A percentile compares a stretch with the other conserved stretches of the same genome.
Conservation (phyloP, 768 basidiomycete species). For the Strobilomyces dryophilus region DNA sequence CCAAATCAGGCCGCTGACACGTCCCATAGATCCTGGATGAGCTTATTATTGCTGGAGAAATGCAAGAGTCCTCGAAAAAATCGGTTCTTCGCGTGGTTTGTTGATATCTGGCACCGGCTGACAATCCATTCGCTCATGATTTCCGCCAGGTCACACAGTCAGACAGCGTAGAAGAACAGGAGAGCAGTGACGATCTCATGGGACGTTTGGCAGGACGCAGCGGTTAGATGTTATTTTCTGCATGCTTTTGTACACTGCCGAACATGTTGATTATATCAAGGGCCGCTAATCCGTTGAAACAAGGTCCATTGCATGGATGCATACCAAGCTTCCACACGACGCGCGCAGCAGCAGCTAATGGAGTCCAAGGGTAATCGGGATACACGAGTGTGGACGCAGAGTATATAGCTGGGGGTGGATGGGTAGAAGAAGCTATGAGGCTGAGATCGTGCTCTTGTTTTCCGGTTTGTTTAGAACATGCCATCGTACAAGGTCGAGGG, state of each 20-base stretch:
- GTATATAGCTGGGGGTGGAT: not conserved
- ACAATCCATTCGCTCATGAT: constrained; percentile 11
- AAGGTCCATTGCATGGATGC: not conserved
- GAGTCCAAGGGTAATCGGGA: not conserved
- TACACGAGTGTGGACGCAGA: not conserved
- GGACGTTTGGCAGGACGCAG: constrained; percentile 71
- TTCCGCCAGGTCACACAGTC: constrained; percentile 72
- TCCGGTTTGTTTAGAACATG: constrained; percentile 62
- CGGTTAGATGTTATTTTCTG: constrained; percentile 42
- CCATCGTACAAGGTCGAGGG: constrained; percentile 86
- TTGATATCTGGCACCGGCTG: not conserved
- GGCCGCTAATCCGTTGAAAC: constrained; percentile 27
- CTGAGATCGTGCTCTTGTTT: constrained; percentile 15
- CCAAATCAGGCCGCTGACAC: not conserved
- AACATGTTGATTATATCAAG: constrained; percentile 19
- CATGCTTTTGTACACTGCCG: constrained; percentile 3
- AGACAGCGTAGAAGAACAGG: constrained; percentile 80
- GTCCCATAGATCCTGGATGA: constrained; percentile 76
- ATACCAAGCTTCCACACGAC: not conserved
- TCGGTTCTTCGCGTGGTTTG: constrained; percentile 57
- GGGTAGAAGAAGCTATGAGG: constrained; percentile 10
- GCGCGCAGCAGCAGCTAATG: not conserved
- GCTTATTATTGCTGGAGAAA: constrained; percentile 87
- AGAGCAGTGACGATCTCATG: constrained; percentile 77
- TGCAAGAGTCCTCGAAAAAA: constrained; percentile 88